Conservation (phyloP, 2,329 filamentous ascomycete genomes). For the Chrysoporthe austroafricana region DNA sequence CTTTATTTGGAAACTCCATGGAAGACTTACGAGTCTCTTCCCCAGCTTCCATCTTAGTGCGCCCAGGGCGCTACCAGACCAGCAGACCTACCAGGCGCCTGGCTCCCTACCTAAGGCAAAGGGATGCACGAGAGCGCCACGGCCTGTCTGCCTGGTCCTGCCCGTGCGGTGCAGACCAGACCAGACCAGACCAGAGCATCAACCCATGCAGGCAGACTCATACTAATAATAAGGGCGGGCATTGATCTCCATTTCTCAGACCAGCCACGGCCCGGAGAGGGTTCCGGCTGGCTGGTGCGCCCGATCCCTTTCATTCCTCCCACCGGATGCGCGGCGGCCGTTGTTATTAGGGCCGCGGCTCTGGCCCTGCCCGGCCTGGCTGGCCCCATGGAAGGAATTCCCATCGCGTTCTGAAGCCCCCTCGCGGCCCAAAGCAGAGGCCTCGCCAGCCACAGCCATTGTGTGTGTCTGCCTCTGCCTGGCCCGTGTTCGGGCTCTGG, state of each 20-base stretch:
- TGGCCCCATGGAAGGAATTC: not conserved
- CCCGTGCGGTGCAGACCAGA: no score
- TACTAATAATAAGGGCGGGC: slow-evolving; percentile 17
- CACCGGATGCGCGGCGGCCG: not conserved
- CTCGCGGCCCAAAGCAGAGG: not conserved
- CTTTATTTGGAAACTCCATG: slow-evolving; percentile 15
- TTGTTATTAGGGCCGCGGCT: not conserved
- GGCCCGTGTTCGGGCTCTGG: slow-evolving; percentile 6
- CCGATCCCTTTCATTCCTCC: slow-evolving; percentile 1
- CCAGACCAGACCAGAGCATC: not conserved
- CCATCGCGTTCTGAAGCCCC: not conserved
- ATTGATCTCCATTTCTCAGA: slow-evolving; percentile 1
- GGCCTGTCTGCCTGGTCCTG: not conserved
- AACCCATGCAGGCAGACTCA: not conserved
- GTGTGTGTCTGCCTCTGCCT: not conserved
- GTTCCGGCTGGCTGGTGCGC: not conserved
- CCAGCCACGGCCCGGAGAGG: slow-evolving; percentile 1
- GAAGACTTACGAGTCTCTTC: slow-evolving; percentile 7
- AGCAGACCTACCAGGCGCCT: not conserved
- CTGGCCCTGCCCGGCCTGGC: not conserved
- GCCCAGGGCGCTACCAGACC: not conserved
- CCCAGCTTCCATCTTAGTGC: not conserved
- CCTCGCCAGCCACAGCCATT: slow-evolving; percentile 15
- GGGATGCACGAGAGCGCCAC: not conserved
- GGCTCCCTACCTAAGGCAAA: slow-evolving; percentile 1